Evolutionary conservation across 805 yeast genomes (phyloP), one percentile per base, ranked within the genome.

Genomic region (Pichia exigua): DNA sequence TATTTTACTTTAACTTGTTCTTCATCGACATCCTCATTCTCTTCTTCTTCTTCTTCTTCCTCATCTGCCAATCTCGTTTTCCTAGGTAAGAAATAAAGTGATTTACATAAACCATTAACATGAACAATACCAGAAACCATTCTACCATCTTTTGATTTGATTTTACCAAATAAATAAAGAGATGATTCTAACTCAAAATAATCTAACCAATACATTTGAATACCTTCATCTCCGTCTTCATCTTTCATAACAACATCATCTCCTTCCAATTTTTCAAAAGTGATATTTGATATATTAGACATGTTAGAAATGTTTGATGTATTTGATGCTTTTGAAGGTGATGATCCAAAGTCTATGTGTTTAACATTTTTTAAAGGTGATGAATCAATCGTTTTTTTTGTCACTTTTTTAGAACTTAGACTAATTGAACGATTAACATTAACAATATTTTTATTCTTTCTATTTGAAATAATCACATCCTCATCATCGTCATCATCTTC

Each of bases 151-250:
- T 70, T 70, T 4, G 90, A 74, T 51, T 76, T 74, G 13, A 85
- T 76, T 63, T 90, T 89, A 49, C 99, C 99, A 65, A 86, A 92
- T 11, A 94, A 72, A 20, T 87, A 65, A 46, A 94, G 68, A 0
- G 82, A 69, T 58, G 77, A 77, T 53, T 83, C 87, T 13, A 85
- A 80, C 64, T 92, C 98, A 24, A 85, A 75, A 65, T 82, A 90
- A 67, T 94, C 99, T 30, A 87, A 69, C 97, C 97, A 94, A 66
- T 77, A 94, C 83, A 92, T 82, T 59, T 79, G 78, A 63, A 90
- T 77, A 2, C 57, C 47, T 1, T 52, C 55, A 0, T 74, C 58
- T 44, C 76, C 77, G 42, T 57, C 61, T 21, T 57, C 61, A 17
- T 47, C 43, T 26, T 53, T 49, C 20, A 56, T 47, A 3, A 73